phyloP scores from a whole-genome alignment of 495 filamentous ascomycete species.

The Hypoxylon intermedium region DNA sequence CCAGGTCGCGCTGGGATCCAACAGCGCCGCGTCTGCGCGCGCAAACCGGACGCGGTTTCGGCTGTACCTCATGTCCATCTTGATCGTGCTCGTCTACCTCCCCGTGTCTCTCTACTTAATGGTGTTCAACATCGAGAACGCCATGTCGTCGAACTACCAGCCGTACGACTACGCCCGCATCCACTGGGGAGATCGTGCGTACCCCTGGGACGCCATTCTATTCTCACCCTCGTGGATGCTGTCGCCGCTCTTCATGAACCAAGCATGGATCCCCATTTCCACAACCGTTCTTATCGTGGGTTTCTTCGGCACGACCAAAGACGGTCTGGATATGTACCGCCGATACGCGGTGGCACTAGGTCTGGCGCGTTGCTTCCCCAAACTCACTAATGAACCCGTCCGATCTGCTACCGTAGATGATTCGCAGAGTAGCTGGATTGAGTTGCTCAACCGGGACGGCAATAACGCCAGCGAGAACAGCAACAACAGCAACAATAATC shows the following conservation, averaged over 20 bases:
- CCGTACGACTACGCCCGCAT: conserved; percentile 50
- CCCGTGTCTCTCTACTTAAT: conserved; percentile 70
- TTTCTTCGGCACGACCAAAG: conserved; percentile 82
- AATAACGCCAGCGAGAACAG: too few species aligned
- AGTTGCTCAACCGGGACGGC: neutral
- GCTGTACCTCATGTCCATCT: conserved; percentile 75
- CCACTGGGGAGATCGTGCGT: conserved; percentile 44
- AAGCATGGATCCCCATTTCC: conserved; percentile 72
- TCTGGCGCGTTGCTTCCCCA: conserved; percentile 57
- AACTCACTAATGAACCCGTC: conserved; percentile 37
- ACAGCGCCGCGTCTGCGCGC: conserved; percentile 50
- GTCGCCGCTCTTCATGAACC: conserved; percentile 55
- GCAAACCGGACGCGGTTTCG: conserved; percentile 71
- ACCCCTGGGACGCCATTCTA: conserved; percentile 64
- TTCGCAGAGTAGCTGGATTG: conserved; percentile 8
- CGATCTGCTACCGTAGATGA: neutral
- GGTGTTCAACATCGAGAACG: conserved; percentile 57
- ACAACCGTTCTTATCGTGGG: conserved; percentile 69
- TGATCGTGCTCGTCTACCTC: conserved; percentile 69
- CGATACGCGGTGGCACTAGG: conserved; percentile 58
- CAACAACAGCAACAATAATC: neutral
- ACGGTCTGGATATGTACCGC: conserved; percentile 77
- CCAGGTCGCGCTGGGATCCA: conserved; percentile 61
- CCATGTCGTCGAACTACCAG: conserved; percentile 57
- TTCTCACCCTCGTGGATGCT: conserved; percentile 64